Percentiles rank a stretch among this genome's conserved stretches.
Conservation (phyloP, 164 flowering plant genomes). For the Hamamelis virginiana region DNA sequence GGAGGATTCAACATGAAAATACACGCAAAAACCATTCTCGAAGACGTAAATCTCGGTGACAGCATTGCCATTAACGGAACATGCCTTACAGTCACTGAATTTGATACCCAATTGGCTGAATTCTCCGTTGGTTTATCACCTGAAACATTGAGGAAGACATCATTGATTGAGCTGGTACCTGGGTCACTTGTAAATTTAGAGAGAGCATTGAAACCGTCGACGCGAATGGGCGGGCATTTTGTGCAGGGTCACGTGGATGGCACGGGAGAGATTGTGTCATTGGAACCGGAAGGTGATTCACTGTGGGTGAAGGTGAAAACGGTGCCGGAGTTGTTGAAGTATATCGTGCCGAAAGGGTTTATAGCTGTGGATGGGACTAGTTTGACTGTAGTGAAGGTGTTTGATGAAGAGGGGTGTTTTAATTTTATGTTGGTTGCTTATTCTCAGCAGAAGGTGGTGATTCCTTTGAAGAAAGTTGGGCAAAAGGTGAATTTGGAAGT, state of each 20-base stretch:
- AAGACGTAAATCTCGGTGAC: slow-evolving; percentile 82
- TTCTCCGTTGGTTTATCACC: slow-evolving; percentile 83
- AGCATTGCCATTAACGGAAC: slow-evolving; percentile 92
- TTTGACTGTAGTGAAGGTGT: slow-evolving; percentile 87
- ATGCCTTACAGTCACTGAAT: slow-evolving; percentile 79
- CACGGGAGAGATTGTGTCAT: slow-evolving; percentile 71
- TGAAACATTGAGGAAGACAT: slow-evolving; percentile 77
- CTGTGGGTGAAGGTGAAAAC: slow-evolving; percentile 86
- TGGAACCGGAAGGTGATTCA: slow-evolving; percentile 68
- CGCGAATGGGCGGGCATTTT: slow-evolving; percentile 94
- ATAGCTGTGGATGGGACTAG: slow-evolving; percentile 94
- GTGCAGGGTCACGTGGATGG: slow-evolving; percentile 99
- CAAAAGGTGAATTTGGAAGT: slow-evolving; percentile 93
- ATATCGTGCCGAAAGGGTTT: slow-evolving; percentile 84
- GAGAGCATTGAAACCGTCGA: slow-evolving; percentile 53
- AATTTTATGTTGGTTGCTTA: slow-evolving; percentile 90
- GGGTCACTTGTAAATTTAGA: slow-evolving; percentile 81
- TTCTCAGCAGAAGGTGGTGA: slow-evolving; percentile 83
- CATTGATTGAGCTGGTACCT: slow-evolving; percentile 50
- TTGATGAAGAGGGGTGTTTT: slow-evolving; percentile 73
- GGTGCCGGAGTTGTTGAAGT: slow-evolving; percentile 52
- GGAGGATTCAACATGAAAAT: slow-evolving; percentile 74
- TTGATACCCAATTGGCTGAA: slow-evolving; percentile 40
- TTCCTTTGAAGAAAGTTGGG: slow-evolving; percentile 83
- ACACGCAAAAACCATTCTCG: slow-evolving; percentile 54